Evolutionary conservation across 1,139 yeast genomes (phyloP).

Genomic region (Yamadazyma buinensis): DNA sequence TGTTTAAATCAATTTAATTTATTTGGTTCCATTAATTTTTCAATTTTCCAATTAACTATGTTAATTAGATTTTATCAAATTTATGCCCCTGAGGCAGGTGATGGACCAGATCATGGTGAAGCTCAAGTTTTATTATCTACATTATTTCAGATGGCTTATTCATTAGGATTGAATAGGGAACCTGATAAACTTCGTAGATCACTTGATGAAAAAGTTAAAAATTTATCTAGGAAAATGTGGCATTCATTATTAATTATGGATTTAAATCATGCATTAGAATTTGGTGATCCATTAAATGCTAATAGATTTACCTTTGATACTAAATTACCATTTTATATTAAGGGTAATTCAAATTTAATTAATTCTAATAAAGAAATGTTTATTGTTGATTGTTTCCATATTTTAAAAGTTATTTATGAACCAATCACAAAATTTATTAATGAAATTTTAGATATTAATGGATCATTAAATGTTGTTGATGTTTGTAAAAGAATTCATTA

Average conservation of each 20-base stretch:
- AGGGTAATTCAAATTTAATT: slow-evolving; percentile 20
- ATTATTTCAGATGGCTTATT: slow-evolving; percentile 38
- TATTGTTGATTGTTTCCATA: slow-evolving; percentile 9
- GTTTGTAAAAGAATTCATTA: slow-evolving; percentile 12
- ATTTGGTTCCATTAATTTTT: slow-evolving; percentile 36
- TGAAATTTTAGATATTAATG: slow-evolving; percentile 11
- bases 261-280: slow-evolving; percentile 30
- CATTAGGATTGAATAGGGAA: slow-evolving; percentile 45
- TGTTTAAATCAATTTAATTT: slow-evolving; percentile 40
- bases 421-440: slow-evolving; percentile 12
- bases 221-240: slow-evolving; percentile 24
- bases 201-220: slow-evolving; percentile 20
- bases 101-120: slow-evolving; percentile 46
- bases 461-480: slow-evolving; percentile 5
- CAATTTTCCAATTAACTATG: slow-evolving; percentile 47
- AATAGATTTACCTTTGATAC: slow-evolving; percentile 31
- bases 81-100: slow-evolving; percentile 26
- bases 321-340: slow-evolving; percentile 20
- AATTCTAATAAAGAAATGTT: slow-evolving; percentile 25
- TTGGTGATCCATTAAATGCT: slow-evolving; percentile 36
- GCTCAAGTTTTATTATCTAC: slow-evolving; percentile 36
- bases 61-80: slow-evolving; percentile 34
- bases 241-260: slow-evolving; percentile 27
- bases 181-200: slow-evolving; percentile 26
- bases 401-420: slow-evolving; percentile 9